Evolutionary conservation across 805 yeast species (phyloP), one percentile per base, ranked within the genome.

Genomic region (Candida argentea): DNA sequence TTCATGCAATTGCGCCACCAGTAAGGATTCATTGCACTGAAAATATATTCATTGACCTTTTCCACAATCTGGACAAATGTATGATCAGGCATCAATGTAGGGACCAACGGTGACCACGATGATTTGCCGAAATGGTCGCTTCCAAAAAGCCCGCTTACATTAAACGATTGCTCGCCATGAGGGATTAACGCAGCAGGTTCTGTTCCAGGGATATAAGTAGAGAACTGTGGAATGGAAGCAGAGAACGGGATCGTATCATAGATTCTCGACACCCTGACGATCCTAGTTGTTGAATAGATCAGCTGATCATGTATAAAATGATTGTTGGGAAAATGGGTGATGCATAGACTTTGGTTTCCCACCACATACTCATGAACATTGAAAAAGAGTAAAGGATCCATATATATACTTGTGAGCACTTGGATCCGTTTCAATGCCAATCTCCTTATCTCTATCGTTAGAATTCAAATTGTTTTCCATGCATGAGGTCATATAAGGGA

Each of bases 281-380:
- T 61, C 33, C 89, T 52, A 1, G 81, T 71, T 5, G 41, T 32
- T 12, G 31, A 25, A 33, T 42, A 62, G 14, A 38, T 29, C 0
- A 33, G 29, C 2, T 70, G 53, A 5, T 41, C 42, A 3, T 28
- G 33, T 3, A 56, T 44, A 1, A 42, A 63, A 43, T 74, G 65
- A 4, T 64, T 53, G 38, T 76, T 75, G 5, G 85, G 86, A 43
- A 76, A 80, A 48, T 79, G 87, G 18, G 77, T 76, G 6, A 75
- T 48, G 13, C 71, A 67, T 7, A 75, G 39, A 14, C 32, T 28
- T 46, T 62, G 61, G 13, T 52, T 52, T 3, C 46, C 43, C 8
- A 56, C 53, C 4, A 67, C 39, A 42, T 57, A 74, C 44, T 79
- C 87, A 43, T 79, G 84, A 40, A 76, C 77, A 44, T 80, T 79